Evolutionary conservation across 805 yeast species (phyloP).

Genomic region (Ogataea angusta): DNA sequence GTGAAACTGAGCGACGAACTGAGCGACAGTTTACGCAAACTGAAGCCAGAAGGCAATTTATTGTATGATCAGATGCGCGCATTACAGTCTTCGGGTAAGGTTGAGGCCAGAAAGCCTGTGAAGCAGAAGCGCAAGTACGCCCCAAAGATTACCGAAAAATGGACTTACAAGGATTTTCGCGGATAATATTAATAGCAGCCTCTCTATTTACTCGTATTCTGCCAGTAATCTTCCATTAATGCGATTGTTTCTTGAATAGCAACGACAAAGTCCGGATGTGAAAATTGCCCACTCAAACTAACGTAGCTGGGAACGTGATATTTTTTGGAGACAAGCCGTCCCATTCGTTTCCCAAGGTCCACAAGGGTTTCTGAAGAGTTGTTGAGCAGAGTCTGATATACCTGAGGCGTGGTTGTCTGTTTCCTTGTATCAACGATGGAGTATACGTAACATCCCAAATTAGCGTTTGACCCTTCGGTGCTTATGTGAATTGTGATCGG

Average conservation of each 20-base stretch:
- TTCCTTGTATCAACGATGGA: conserved; percentile 36
- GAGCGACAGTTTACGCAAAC: conserved; percentile 74
- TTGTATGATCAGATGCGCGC: conserved; percentile 77
- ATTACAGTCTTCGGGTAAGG: conserved; percentile 78
- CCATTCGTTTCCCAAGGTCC: conserved; percentile 43
- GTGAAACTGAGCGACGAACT: conserved; percentile 88
- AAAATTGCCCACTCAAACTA: conserved; percentile 39
- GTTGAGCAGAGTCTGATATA: conserved; percentile 43
- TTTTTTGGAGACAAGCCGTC: conserved; percentile 39
- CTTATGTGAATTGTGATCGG: conserved; percentile 40
- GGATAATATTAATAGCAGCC: conserved; percentile 26
- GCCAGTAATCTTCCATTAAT: conserved; percentile 28
- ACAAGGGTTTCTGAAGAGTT: conserved; percentile 38
- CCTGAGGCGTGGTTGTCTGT: conserved; percentile 19
- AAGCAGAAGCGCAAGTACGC: conserved; percentile 63
- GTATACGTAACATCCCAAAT: conserved; percentile 44
- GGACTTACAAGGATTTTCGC: conserved; percentile 89
- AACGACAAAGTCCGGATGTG: conserved; percentile 32
- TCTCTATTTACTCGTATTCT: background rate
- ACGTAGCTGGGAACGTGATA: conserved; percentile 44
- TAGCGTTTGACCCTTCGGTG: conserved; percentile 28
- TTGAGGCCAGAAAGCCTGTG: conserved; percentile 79
- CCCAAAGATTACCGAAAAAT: conserved; percentile 81
- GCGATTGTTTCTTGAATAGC: conserved; percentile 29
- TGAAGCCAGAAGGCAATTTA: conserved; percentile 89